Evolutionary conservation across 2,329 filamentous ascomycete genomes (phyloP).

Genomic region (Colletotrichum gloeosporioides): DNA sequence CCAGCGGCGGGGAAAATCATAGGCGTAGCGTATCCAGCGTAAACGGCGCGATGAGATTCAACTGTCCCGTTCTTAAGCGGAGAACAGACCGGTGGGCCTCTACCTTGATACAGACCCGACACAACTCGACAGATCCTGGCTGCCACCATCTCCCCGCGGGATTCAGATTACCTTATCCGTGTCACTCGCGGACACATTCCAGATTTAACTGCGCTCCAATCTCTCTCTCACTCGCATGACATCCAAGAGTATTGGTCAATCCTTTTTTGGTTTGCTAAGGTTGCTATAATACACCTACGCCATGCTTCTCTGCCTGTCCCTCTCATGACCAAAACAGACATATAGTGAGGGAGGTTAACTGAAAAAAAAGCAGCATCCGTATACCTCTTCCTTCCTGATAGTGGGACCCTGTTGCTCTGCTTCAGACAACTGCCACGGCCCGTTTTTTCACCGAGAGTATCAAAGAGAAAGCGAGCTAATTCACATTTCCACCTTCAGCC

Average conservation of each 20-base stretch:
- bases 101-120: background rate
- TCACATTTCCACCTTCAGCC: background rate
- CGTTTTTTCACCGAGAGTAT: background rate
- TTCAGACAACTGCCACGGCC: background rate
- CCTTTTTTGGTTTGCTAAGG: background rate
- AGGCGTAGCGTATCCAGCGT: slow-evolving; percentile 14
- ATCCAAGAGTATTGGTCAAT: background rate
- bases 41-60: slow-evolving; percentile 8
- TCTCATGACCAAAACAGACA: slow-evolving; percentile 11
- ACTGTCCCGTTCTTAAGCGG: background rate
- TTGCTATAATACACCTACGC: slow-evolving; percentile 20
- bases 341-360: slow-evolving; percentile 12
- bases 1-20: background rate
- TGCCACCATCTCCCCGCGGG: background rate
- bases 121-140: background rate
- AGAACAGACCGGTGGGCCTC: background rate
- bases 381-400: background rate
- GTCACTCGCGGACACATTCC: background rate
- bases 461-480: slow-evolving; percentile 17
- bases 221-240: background rate
- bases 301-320: slow-evolving; percentile 18
- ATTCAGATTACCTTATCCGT: background rate
- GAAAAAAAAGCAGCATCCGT: slow-evolving; percentile 15
- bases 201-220: background rate
- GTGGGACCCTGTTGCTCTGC: background rate